These are phyloP conservation scores for Saccharomycopsis sp. DNA, from an alignment of 805 yeast genomes.

Conservation along the genomic window DNA sequence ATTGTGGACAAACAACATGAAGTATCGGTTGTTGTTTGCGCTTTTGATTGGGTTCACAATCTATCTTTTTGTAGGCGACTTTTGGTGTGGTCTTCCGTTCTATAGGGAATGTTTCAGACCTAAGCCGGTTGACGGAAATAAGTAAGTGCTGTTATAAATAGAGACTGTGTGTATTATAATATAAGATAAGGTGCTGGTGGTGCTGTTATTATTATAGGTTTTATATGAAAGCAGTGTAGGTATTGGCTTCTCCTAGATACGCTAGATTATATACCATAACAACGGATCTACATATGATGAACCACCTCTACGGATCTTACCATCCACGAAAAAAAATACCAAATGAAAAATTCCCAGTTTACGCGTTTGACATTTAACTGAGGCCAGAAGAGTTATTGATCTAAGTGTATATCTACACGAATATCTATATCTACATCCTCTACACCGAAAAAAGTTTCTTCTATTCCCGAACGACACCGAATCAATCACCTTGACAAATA, in stretches of 20 bases:
- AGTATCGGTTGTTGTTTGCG: conserved; percentile 26
- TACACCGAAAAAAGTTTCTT: no score
- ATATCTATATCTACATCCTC: neutral
- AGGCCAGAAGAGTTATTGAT: no score
- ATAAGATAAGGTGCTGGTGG: no score
- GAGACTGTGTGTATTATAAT: neutral
- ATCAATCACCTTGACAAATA: neutral
- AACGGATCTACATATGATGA: no score
- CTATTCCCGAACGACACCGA: no score
- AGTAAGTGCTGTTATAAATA: no score
- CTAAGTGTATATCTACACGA: no score
- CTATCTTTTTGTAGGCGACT: conserved; percentile 40
- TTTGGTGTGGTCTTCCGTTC: conserved; percentile 49
- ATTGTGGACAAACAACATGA: conserved; percentile 54
- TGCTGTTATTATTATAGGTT: no score
- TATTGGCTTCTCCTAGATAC: no score
- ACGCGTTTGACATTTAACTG: neutral
- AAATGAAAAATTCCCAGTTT: neutral
- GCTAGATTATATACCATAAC: no score
- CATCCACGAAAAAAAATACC: neutral
- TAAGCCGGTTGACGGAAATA: neutral
- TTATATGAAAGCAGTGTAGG: no score
- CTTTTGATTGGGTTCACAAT: conserved; percentile 29
- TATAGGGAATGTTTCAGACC: conserved; percentile 33
- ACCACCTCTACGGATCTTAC: neutral